Conservation (phyloP, 192 early-diverging fungal species). For the Backusella tuberculispora region DNA sequence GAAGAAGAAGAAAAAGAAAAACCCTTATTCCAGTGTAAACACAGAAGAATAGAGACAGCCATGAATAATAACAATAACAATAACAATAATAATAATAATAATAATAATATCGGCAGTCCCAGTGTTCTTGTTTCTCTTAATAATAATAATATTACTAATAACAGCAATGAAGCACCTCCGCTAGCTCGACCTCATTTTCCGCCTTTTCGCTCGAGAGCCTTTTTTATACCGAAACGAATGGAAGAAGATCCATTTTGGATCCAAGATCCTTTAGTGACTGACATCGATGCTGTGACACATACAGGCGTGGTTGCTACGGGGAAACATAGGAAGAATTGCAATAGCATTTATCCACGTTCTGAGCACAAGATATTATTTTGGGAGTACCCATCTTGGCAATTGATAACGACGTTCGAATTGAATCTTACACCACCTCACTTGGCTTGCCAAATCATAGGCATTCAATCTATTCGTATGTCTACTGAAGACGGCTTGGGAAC, state of each 20-base stretch:
- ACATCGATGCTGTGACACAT: conserved; percentile 33
- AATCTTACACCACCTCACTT: conserved; percentile 32
- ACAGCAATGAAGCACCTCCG: not conserved
- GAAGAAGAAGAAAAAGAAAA: not conserved
- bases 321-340: conserved; percentile 31
- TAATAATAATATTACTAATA: too few species aligned
- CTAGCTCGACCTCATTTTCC: conserved; percentile 3
- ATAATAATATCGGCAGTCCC: too few species aligned
- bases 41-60: not conserved
- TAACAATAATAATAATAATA: not conserved
- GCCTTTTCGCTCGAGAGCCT: conserved; percentile 19
- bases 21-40: not conserved
- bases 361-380: conserved; percentile 44
- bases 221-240: conserved; percentile 5
- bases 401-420: conserved; percentile 35
- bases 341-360: conserved; percentile 10
- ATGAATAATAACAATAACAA: not conserved
- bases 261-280: conserved; percentile 40
- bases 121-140: not conserved
- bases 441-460: conserved; percentile 38
- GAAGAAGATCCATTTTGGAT: conserved; percentile 30
- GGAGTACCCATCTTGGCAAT: conserved; percentile 39
- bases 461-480: conserved; percentile 28
- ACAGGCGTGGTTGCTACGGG: conserved; percentile 39
- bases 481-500: not conserved